Conservation (phyloP, 805 yeast species). For the Pichia cabralensis region DNA sequence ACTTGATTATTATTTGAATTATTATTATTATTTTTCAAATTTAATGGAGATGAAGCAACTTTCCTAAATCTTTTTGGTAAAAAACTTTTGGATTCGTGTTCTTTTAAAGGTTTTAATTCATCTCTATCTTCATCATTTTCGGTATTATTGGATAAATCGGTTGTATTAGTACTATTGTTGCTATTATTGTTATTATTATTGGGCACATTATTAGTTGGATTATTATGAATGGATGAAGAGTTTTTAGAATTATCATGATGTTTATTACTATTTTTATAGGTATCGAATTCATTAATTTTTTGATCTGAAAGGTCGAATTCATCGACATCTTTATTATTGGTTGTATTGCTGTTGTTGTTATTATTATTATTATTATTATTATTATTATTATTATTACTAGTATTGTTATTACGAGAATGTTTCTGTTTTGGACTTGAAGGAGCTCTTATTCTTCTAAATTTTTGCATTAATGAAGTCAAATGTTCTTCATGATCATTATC, state of each 20-base stretch:
- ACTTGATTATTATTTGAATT: background rate
- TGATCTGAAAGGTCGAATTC: conserved; percentile 22
- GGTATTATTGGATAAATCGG: background rate
- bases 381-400: background rate
- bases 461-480: conserved; percentile 20
- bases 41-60: conserved; percentile 81
- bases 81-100: conserved; percentile 7
- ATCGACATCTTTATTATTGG: conserved; percentile 4
- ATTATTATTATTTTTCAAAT: conserved; percentile 18
- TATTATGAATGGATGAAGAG: background rate
- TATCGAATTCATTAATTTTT: background rate
- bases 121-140: conserved; percentile 10
- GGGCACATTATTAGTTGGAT: background rate
- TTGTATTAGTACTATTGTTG: background rate
- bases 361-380: conserved; percentile 1
- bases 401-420: conserved; percentile 8
- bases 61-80: conserved; percentile 45
- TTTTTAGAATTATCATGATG: background rate
- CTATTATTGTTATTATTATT: background rate
- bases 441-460: conserved; percentile 26
- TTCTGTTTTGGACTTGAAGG: conserved; percentile 28
- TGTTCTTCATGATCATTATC: background rate
- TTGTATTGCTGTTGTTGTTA: background rate
- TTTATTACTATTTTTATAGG: background rate
- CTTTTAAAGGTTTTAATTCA: conserved; percentile 10